These are phyloP conservation scores for Amphichorda felina DNA, from an alignment of 2,329 filamentous ascomycete species.

Conservation along the genomic window DNA sequence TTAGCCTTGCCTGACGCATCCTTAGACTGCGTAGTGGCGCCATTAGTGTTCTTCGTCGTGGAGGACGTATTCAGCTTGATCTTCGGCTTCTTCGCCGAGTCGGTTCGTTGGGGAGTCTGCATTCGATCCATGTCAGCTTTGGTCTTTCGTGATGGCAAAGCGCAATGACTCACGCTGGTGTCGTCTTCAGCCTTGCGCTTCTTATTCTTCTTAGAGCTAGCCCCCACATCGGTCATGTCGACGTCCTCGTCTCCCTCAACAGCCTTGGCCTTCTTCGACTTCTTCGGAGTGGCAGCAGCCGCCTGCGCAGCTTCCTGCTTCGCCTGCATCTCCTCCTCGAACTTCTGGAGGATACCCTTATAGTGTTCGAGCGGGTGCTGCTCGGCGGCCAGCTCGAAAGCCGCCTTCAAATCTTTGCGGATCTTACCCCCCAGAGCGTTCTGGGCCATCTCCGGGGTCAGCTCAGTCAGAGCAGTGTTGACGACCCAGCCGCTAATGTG, in stretches of 20 bases:
- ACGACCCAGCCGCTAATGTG: conserved; percentile 71
- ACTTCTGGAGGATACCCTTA: conserved; percentile 66
- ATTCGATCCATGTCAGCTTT: conserved; percentile 6
- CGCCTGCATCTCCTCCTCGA: conserved; percentile 52
- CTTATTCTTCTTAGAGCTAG: conserved; percentile 45
- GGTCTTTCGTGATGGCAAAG: background rate
- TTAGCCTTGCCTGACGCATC: conserved; percentile 45
- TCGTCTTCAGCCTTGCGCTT: conserved; percentile 86
- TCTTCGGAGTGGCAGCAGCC: conserved; percentile 27
- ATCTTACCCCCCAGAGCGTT: conserved; percentile 61
- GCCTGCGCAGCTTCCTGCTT: conserved; percentile 33
- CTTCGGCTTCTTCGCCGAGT: conserved; percentile 57
- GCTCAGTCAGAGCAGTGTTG: conserved; percentile 69
- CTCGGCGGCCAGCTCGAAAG: conserved; percentile 71
- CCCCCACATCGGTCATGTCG: conserved; percentile 52
- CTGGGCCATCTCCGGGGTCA: conserved; percentile 62
- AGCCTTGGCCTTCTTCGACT: conserved; percentile 31
- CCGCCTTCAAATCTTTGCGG: conserved; percentile 65
- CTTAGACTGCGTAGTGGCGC: conserved; percentile 44
- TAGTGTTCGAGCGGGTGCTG: conserved; percentile 69
- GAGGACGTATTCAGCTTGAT: conserved; percentile 53
- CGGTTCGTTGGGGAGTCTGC: conserved; percentile 44
- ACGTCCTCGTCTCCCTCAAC: conserved; percentile 42
- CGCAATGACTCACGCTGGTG: conserved; percentile 28
- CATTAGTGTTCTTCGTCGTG: conserved; percentile 59